A percentile compares a stretch with the other conserved stretches of the same genome.
These are phyloP conservation scores for Astrephomene gubernaculifera DNA, from an alignment of 139 green algal genomes.

Conservation along the genomic window DNA sequence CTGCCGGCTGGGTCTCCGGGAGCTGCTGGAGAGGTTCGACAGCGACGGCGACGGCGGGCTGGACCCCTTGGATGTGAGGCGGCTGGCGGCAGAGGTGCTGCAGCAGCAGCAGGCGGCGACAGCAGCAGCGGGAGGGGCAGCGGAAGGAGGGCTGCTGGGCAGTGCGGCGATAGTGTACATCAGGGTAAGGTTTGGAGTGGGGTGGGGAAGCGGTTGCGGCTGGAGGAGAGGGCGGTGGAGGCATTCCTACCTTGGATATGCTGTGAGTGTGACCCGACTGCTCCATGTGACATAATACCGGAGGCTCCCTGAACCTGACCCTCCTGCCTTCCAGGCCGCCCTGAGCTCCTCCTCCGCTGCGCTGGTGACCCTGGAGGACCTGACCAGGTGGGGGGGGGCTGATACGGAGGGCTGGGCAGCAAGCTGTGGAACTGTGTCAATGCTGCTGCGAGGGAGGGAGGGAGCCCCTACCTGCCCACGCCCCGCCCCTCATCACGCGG, in stretches of 20 bases:
- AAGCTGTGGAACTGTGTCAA: no score
- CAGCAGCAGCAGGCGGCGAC: slow-evolving; percentile 27
- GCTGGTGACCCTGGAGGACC: background rate
- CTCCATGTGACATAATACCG: no score
- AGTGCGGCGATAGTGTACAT: slow-evolving; percentile 55
- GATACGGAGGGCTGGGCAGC: no score
- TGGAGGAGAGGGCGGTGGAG: background rate
- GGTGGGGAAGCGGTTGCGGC: no score
- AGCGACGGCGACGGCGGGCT: slow-evolving; percentile 30
- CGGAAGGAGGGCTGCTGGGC: no score
- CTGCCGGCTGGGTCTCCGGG: slow-evolving; percentile 14
- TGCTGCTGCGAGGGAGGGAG: no score
- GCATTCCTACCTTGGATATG: no score
- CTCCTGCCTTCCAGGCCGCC: slow-evolving; percentile 27
- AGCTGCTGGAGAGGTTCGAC: slow-evolving; percentile 40
- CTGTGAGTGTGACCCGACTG: no score
- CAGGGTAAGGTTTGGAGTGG: no score
- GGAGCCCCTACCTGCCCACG: background rate
- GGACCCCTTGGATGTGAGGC: slow-evolving; percentile 37
- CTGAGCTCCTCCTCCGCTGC: slow-evolving; percentile 7
- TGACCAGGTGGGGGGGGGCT: background rate
- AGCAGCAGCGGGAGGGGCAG: no score
- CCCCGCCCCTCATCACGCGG: background rate
- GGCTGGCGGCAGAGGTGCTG: slow-evolving; percentile 33
- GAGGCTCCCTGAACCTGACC: no score